Base-by-base conservation (phyloP, 257 asterid species). In the Nicotiana sylvestris region DNA sequence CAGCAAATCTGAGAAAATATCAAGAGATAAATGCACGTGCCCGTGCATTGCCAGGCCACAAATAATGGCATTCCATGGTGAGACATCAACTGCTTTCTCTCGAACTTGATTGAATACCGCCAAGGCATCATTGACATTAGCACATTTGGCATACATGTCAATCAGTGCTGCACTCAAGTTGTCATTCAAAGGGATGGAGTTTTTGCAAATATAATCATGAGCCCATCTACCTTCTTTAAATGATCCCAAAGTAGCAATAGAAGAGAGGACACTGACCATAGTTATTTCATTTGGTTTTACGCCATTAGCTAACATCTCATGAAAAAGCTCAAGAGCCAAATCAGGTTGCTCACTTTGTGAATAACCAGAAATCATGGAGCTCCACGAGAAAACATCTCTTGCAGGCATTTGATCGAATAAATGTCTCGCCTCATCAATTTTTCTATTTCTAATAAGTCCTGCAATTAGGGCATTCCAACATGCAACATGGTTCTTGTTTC, bases 91-190 rank as follows among this genome's bases (percentile, higher is more conserved):
- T 37, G 92, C 84, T 82, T 84, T 85, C 64, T 93, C 91, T 66
- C 84, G 89, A 61, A 88, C 86, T 85, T 87, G 92, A 81, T 86
- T 25, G 77, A 94, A 96, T 15, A 87, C 82, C 82, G 92, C 92
- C 43, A 91, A 85, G 81, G 99, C 98, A 1, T 77, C 83, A 80
- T 83, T 77, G 76, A 94, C 88, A 79, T 87, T 89, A 78, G 97
- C 98, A 80, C 99, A 96, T 88, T 96, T 94, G 58, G 99, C 97
- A 83, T 96, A 94, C 99, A 96, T 94, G 78, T 96, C 97, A n/a
- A 94, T 90, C 33, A 94, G 82, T 46, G 98, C 95, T 60, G 99
- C 98, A 84, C 89, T 83, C 76, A 96, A 83, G 82, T 93, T 93
- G 82, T 94, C 98, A 66, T 78, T 91, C n/a, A 91, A 32, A 4